Conservation (phyloP, 2,329 filamentous ascomycete genomes). For the Peltaster fructicola region DNA sequence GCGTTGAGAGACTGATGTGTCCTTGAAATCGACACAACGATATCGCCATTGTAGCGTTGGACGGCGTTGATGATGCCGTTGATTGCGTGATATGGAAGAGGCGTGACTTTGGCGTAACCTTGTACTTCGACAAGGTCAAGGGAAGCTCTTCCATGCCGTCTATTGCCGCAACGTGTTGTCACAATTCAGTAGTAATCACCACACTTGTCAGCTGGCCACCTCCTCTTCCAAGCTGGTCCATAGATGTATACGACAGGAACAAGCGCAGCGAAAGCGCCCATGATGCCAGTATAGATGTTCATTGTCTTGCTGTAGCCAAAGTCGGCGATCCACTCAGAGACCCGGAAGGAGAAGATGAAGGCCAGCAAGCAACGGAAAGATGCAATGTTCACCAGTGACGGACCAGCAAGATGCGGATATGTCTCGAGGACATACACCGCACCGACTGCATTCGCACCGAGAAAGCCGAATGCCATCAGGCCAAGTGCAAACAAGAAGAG, state of each 20-base stretch:
- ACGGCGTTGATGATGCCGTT: too few relatives aligned
- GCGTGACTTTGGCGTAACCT: too few relatives aligned
- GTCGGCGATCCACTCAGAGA: conserved; percentile 13
- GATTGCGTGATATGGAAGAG: too few relatives aligned
- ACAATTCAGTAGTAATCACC: too few relatives aligned
- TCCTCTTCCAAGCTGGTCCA: conserved; percentile 8
- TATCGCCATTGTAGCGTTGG: too few relatives aligned
- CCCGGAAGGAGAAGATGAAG: conserved; percentile 13
- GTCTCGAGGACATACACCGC: conserved; percentile 17
- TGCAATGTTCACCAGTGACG: conserved; percentile 16
- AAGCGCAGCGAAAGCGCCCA: conserved; percentile 10
- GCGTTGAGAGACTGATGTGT: too few relatives aligned
- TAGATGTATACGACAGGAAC: conserved; percentile 13
- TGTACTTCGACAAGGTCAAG: too few relatives aligned
- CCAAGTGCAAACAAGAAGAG: conserved; percentile 14
- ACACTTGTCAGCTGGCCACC: conserved; percentile 8
- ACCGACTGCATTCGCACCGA: conserved; percentile 15
- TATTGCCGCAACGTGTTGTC: too few relatives aligned
- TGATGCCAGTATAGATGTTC: conserved; percentile 14
- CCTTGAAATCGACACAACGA: too few relatives aligned
- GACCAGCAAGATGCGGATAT: conserved; percentile 17
- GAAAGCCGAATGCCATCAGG: conserved; percentile 15
- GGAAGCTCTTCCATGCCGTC: too few relatives aligned
- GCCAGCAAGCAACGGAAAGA: conserved; percentile 16
- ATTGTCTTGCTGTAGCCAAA: conserved; percentile 14